Base-by-base conservation (phyloP, 129 eudicot species). In the Escallonia herrerae region DNA sequence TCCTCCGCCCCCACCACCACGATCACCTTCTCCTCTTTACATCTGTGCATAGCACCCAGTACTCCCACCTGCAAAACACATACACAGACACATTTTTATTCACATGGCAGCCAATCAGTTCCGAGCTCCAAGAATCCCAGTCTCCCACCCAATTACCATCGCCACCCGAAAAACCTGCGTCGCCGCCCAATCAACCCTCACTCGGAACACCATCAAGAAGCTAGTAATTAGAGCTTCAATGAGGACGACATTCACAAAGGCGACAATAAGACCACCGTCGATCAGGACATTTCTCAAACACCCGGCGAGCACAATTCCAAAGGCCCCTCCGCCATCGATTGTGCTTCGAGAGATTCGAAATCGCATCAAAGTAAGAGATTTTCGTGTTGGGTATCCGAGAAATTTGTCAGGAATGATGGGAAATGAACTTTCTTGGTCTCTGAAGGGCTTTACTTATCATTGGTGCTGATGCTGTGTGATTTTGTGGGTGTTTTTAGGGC, bases 401-500 rank as follows among this genome's bases (percentile, higher is more conserved):
- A 4, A 51, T 51, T 51, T 51, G 12, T 15, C 4, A 51, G 56
- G 56, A 51, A 51, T 6, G n/a, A 51, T 5, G 3, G n/a, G 5
- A 51, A 2, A 51, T 7, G 12, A 7, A 3, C 6, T 51, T 51
- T 51, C 11, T n/a, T 12, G 5, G 15, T 12, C 7, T 54, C 33
- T 9, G 2, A 13, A 4, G 11, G 11, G 9, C 60, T n/a, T 8
- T 22, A 4, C 43, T 5, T 33, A 65, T 37, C 73, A 52, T 48
- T 3, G n/a, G 43, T 8, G 71, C n/a, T 51, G 43, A 2, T 66
- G 54, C 65, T 58, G 7, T 48, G 48, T 76, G 62, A 5, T 67
- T 15, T 67, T 67, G 51, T 40, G 60, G 39, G 56, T 22, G 33
- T 62, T 69, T 72, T 60, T 83, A 90, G 97, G 81, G 69, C 91